A percentile compares a stretch with the other conserved stretches of the same genome.
phyloP scores from a whole-genome alignment of 768 basidiomycete species.

The Pluteus cervinus region DNA sequence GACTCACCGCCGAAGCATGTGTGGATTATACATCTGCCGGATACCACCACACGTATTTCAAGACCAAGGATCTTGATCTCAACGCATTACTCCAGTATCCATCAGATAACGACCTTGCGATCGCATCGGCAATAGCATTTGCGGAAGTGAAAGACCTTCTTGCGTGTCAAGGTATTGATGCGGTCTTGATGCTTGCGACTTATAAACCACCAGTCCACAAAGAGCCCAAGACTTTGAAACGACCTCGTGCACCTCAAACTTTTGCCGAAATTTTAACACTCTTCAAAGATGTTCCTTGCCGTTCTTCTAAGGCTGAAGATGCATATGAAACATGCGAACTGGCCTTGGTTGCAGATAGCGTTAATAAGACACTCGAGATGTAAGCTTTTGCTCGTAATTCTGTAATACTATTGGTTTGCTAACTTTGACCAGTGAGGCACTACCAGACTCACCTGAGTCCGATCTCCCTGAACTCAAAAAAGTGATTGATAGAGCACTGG shows the following conservation, averaged over 20 bases:
- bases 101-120: constrained; percentile 9
- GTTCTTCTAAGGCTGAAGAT: no score
- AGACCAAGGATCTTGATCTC: constrained; percentile 10
- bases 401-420: not conserved
- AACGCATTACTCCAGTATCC: constrained; percentile 9
- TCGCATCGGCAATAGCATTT: constrained; percentile 9
- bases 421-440: constrained; percentile 3
- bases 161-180: constrained; percentile 9
- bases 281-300: no score
- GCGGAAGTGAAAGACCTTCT: constrained; percentile 11
- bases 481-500: no score
- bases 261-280: constrained; percentile 7
- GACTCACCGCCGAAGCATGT: constrained; percentile 8
- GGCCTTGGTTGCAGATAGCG: constrained; percentile 12
- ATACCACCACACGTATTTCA: constrained; percentile 17
- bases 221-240: not conserved
- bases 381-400: constrained; percentile 1
- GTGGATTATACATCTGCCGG: constrained; percentile 12
- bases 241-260: constrained; percentile 4
- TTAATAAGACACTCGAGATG: constrained; percentile 7
- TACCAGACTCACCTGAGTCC: constrained; percentile 9
- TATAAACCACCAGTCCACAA: constrained; percentile 4
- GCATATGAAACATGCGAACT: constrained; percentile 11
- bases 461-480: no score
- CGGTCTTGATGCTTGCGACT: constrained; percentile 5